These are phyloP conservation scores for Saxophila tyrrhenica DNA, from an alignment of 495 filamentous ascomycete species.

Conservation along the genomic window DNA sequence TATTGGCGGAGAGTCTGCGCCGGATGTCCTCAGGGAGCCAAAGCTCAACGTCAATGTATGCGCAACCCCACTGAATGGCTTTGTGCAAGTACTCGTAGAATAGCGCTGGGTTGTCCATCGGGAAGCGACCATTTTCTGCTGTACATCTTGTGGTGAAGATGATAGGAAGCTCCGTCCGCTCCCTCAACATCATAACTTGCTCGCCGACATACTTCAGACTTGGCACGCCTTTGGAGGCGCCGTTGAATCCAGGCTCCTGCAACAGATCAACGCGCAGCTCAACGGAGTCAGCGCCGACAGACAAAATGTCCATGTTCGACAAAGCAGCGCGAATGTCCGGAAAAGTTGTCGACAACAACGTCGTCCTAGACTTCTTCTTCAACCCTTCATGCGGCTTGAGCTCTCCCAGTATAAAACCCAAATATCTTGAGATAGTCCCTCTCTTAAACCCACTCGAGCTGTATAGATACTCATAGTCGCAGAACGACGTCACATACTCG, in stretches of 20 bases:
- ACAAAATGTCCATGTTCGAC: conserved; percentile 72
- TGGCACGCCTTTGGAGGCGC: conserved; percentile 47
- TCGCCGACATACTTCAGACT: conserved; percentile 74
- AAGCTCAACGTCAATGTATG: conserved; percentile 78
- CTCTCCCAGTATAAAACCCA: conserved; percentile 66
- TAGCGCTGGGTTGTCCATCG: conserved; percentile 62
- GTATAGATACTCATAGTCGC: conserved; percentile 78
- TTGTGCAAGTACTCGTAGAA: conserved; percentile 67
- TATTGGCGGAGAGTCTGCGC: conserved; percentile 49
- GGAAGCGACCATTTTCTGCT: conserved; percentile 68
- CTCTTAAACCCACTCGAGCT: conserved; percentile 57
- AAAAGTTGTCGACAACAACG: conserved; percentile 77
- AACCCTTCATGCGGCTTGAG: conserved; percentile 61
- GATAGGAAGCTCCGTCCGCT: conserved; percentile 73
- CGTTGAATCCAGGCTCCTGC: conserved; percentile 55
- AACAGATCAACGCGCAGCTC: conserved; percentile 74
- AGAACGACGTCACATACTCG: conserved; percentile 47
- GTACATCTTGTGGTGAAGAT: conserved; percentile 77
- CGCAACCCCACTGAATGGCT: conserved; percentile 75
- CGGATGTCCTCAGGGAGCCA: conserved; percentile 73
- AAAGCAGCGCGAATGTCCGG: conserved; percentile 74
- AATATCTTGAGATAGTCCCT: conserved; percentile 64
- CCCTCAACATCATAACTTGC: conserved; percentile 69
- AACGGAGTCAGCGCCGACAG: conserved; percentile 72
- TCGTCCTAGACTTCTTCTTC: conserved; percentile 62